Evolutionary conservation across 2,329 filamentous ascomycete genomes (phyloP), one percentile per base, ranked within the genome.

Genomic region (Claviceps paspali): DNA sequence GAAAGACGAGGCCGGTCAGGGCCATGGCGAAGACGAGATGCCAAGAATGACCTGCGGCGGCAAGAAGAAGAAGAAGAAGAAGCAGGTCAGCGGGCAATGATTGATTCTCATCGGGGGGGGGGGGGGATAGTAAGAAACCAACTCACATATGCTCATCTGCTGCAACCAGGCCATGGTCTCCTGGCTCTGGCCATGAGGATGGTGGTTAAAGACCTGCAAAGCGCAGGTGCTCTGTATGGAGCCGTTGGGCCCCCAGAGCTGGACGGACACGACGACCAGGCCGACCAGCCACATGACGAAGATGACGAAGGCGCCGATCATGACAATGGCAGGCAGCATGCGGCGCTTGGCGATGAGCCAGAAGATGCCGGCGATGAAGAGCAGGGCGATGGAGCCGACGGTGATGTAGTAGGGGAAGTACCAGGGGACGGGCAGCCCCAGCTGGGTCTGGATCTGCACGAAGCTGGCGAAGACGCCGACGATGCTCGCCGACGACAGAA

Each of bases 251-350:
- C 76, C 75, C 66, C 73, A 81, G 1, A 81, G 66, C 56, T 79
- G 66, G 38, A 79, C 68, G 12, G 65, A 65, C 5, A 74, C 60
- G 30, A 78, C 70, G 33, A 81, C 64, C 7, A 81, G 59, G 0
- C 76, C 76, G 26, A 78, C 73, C 27, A 79, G 59, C 74, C 75
- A 81, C n/a, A 81, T 58, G 2, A 80, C 63, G 42, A 80, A 79
- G 39, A 80, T 61, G 45, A 79, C 67, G 49, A 80, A 79, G 32
- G 68, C 68, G 40, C 74, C 74, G 15, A 80, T 67, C 60, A 76
- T 70, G 50, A 76, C 71, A 48, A 76, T 73, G 33, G 67, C 64
- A 0, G 72, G 72, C 0, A 81, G 60, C 2, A 81, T 62, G 7
- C 75, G 70, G 2, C 73, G 67, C 41, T 72, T 64, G 38, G 65